Base-by-base conservation (phyloP, 257 asterid species). In the Solanum medicagineum region DNA sequence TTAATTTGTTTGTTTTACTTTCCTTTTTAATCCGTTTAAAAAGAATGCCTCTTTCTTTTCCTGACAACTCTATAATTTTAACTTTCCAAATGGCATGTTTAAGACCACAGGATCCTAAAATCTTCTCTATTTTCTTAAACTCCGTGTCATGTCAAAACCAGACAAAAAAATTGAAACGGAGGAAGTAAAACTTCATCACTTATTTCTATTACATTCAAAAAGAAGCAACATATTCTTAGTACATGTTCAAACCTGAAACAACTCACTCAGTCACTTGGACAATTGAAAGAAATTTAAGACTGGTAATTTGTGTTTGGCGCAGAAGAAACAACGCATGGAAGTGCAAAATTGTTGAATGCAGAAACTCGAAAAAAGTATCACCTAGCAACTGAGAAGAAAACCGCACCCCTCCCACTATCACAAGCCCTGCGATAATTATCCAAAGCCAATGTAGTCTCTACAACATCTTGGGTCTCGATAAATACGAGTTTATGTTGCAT, bases 351-450 rank as follows among this genome's bases (percentile, higher is more conserved):
- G 22, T 60, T 63, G 45, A 51, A 32, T 36, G 56, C 19, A 17
- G 49, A 60, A 80, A 85, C 26, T 26, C 45, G 10, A 26, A 49
- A 63, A 53, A 84, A 15, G 56, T 40, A 24, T 71, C 90, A 96
- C 99, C 98, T 94, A 89, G 99, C 99, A 88, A 97, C 99, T 32
- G 99, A 97, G 93, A 97, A 95, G 86, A 97, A 97, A 77, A 97
- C 98, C 19, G 99, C 99, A 71, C 99, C 99, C 90, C 99, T 92
- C 80, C 99, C 99, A 91, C 98, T 92, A 92, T 97, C 98, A 89
- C 99, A 97, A 86, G 99, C 99, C 89, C 92, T 90, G 74, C 99
- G 98, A 89, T 94, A 97, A 86, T 97, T 97, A 89, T 97, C 99
- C 85, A 97, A 87, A 15, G 99, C 99, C 88, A 97, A 90, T 45